Evolutionary conservation across 371 early-diverging fungal species (phyloP).

Genomic region (Mortierella sp.): DNA sequence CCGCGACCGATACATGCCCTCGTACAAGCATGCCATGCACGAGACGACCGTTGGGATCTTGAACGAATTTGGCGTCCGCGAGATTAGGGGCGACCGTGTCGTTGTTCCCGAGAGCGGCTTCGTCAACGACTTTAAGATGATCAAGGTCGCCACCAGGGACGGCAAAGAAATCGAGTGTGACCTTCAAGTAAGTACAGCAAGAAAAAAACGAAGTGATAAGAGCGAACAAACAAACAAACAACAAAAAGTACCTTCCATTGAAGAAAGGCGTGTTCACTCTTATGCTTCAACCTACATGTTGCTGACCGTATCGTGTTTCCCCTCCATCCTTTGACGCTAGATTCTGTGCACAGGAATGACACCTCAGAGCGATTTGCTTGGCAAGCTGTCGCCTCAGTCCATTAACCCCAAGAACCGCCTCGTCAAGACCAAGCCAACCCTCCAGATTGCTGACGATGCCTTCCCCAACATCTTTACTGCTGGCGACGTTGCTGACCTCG

Average conservation of each 20-base stretch:
- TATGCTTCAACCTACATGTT: too few relatives aligned
- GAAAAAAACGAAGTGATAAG: too few relatives aligned
- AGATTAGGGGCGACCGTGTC: conserved; percentile 65
- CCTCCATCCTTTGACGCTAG: conserved; percentile 31
- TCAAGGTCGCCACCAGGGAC: conserved; percentile 61
- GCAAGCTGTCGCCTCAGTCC: conserved; percentile 60
- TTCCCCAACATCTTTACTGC: conserved; percentile 77
- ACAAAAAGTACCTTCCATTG: not conserved
- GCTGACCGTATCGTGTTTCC: not conserved
- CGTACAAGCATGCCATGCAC: conserved; percentile 66
- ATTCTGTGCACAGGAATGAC: conserved; percentile 77
- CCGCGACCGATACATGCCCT: conserved; percentile 65
- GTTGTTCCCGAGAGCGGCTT: conserved; percentile 63
- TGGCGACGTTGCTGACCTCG: conserved; percentile 71
- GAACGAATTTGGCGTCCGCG: conserved; percentile 63
- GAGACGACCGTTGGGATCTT: conserved; percentile 60
- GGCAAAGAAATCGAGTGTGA: conserved; percentile 67
- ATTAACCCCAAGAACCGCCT: conserved; percentile 63
- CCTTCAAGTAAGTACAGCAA: conserved; percentile 59
- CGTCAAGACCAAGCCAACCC: conserved; percentile 69
- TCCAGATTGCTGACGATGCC: conserved; percentile 73
- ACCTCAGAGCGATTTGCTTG: conserved; percentile 68
- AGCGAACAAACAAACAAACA: not conserved
- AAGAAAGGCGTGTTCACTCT: too few relatives aligned
- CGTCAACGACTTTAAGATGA: conserved; percentile 62